Conservation (phyloP, 1,139 yeast genomes). For the Taphrina flavorubra region DNA sequence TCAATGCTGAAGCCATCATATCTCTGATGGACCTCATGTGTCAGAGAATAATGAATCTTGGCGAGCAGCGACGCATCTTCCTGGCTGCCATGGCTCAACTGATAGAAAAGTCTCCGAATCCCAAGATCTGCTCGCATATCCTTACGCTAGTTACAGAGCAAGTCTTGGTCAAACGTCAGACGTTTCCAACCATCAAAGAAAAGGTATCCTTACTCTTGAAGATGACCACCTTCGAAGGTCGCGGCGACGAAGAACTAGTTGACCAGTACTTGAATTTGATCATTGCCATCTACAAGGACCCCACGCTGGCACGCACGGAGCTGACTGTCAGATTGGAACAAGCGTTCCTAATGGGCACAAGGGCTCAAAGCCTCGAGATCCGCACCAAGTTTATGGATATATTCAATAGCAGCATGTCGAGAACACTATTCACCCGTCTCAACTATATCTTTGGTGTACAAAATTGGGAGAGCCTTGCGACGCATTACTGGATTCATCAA, state of each 20-base stretch:
- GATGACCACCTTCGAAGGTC: conserved; percentile 88
- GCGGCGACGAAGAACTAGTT: conserved; percentile 82
- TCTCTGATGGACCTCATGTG: conserved; percentile 79
- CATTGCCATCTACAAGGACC: conserved; percentile 85
- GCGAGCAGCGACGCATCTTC: conserved; percentile 91
- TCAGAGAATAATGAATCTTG: conserved; percentile 77
- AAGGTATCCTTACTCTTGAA: conserved; percentile 93
- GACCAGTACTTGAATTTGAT: conserved; percentile 84
- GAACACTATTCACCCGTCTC: conserved; percentile 76
- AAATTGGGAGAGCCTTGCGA: conserved; percentile 94
- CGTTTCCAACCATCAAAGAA: conserved; percentile 93
- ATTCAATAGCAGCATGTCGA: conserved; percentile 78
- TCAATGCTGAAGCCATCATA: conserved; percentile 52
- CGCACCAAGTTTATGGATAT: conserved; percentile 81
- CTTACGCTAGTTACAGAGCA: conserved; percentile 80
- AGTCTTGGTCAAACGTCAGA: conserved; percentile 83
- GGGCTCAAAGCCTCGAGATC: conserved; percentile 75
- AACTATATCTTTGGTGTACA: conserved; percentile 88
- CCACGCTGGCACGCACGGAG: conserved; percentile 79
- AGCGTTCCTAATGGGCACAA: conserved; percentile 92
- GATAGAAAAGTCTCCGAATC: conserved; percentile 85
- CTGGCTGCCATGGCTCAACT: conserved; percentile 84
- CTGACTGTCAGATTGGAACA: conserved; percentile 95
- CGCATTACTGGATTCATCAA: conserved; percentile 93
- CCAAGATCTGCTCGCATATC: conserved; percentile 73